Evolutionary conservation across 208 protist species (phyloP).

Genomic region (Trypanosoma scelopori): DNA sequence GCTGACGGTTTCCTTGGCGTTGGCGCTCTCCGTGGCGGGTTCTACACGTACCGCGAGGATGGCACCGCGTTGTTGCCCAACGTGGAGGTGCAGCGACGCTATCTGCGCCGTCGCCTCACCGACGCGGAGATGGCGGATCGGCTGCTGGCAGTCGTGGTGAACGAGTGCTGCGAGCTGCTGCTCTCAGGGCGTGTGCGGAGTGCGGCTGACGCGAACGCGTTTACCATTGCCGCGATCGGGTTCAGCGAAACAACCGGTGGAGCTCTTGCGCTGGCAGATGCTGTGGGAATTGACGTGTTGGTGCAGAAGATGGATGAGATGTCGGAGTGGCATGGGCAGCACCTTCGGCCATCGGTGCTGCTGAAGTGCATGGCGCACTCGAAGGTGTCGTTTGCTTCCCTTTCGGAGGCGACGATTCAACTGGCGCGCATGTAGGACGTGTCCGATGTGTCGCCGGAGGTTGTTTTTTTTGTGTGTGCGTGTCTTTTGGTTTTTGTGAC

Average conservation of each 20-base stretch:
- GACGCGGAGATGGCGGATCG: slow-evolving; percentile 43
- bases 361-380: slow-evolving; percentile 42
- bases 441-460: neutral
- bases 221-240: slow-evolving; percentile 63
- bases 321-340: slow-evolving; percentile 38
- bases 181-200: slow-evolving; percentile 36
- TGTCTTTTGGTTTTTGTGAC: neutral
- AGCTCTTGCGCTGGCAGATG: slow-evolving; percentile 53
- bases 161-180: slow-evolving; percentile 61
- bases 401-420: slow-evolving; percentile 35
- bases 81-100: slow-evolving; percentile 19
- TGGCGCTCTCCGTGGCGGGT: slow-evolving; percentile 40
- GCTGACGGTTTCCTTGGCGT: slow-evolving; percentile 41
- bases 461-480: slow-evolving; percentile 9
- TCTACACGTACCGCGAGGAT: slow-evolving; percentile 35
- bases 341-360: slow-evolving; percentile 61
- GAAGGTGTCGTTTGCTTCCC: slow-evolving; percentile 40
- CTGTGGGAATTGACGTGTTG: slow-evolving; percentile 34
- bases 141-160: slow-evolving; percentile 63
- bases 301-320: slow-evolving; percentile 38
- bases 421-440: slow-evolving; percentile 16
- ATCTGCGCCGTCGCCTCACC: slow-evolving; percentile 36
- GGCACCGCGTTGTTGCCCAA: slow-evolving; percentile 12
- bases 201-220: slow-evolving; percentile 49
- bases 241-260: slow-evolving; percentile 64